Percentiles rank a stretch among this genome's conserved stretches.
These are phyloP conservation scores for Hanseniaspora osmophila DNA, from an alignment of 805 yeast species.

Conservation along the genomic window DNA sequence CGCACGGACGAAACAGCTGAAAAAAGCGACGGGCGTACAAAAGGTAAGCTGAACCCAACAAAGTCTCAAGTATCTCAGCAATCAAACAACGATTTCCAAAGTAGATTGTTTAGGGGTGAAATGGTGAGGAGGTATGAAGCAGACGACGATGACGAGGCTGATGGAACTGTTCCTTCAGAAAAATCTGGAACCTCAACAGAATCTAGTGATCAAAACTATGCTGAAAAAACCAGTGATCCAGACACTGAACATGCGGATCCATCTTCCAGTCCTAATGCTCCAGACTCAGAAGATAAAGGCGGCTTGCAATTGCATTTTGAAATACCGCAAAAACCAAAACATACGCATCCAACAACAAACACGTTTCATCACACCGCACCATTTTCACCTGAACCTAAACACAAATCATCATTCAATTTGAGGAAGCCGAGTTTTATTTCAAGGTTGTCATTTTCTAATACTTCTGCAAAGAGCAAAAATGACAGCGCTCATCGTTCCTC, in stretches of 20 bases:
- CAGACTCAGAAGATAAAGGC: not conserved
- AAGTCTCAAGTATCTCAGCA: not conserved
- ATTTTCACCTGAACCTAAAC: not conserved
- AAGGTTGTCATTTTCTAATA: not conserved
- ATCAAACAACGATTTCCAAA: conserved; percentile 17
- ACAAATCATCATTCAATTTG: not conserved
- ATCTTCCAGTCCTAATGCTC: not conserved
- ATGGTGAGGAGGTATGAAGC: conserved; percentile 21
- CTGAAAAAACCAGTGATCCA: no score
- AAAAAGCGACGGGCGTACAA: not conserved
- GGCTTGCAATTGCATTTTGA: conserved; percentile 4
- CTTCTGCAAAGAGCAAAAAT: no score
- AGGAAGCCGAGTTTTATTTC: not conserved
- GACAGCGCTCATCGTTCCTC: no score
- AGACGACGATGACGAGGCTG: conserved; percentile 7
- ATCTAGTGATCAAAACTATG: no score
- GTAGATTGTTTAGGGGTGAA: conserved; percentile 23
- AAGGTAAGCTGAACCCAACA: not conserved
- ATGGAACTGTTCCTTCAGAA: conserved; percentile 2
- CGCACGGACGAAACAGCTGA: not conserved
- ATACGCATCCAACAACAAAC: not conserved
- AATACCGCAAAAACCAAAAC: conserved; percentile 1
- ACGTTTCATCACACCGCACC: not conserved
- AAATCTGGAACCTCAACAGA: no score
- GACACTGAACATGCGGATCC: not conserved